Base-by-base conservation (phyloP, 2,329 filamentous ascomycete species). In the Calonectria henricotiae region DNA sequence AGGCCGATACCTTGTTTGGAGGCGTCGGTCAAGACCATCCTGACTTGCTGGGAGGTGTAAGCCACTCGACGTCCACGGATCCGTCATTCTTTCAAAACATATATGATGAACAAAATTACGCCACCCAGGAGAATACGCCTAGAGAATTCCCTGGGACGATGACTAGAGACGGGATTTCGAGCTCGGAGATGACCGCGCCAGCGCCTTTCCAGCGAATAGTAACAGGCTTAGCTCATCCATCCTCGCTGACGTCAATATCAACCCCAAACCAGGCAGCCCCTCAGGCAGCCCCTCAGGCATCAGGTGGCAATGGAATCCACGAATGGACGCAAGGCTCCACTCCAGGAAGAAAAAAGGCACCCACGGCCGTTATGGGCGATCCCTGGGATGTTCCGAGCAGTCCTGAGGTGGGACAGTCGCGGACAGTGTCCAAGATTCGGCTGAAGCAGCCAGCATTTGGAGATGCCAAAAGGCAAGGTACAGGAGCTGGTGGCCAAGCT, bases 301-400 rank as follows among this genome's bases (percentile, higher is more conserved):
- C 66, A 17, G 68, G 68, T 13, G 69, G 66, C 13, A 66, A 70
- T 4, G 72, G 73, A 0, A 62, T 71, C 27, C 74, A 74, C 37
- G 78, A 79, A 58, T 76, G 79, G 58, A 82, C 81, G 4, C 81
- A 83, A 44, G 73, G 80, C 17, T 79, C 79, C 12, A 82, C 80
- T 13, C 81, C 76, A n/a, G 76, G 76, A 32, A 73, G 76, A 30
- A 72, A 75, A 76, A 67, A 79, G 73, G 69, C 64, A 71, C 67
- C 67, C 35, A 71, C 37, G 61, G 71, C 63, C 41, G 67, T 74
- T 73, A 78, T 74, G 67, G 75, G 73, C 30, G 84, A 85, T 62
- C 75, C 78, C 8, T 87, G 85, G 82, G 85, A 86, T 43, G 81
- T 88, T 4, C 85, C 85, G 0, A 84, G 82, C 71, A 87, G 85